These are phyloP conservation scores for Wallacemonas collosoma DNA, from an alignment of 208 protist species.

Conservation along the genomic window DNA sequence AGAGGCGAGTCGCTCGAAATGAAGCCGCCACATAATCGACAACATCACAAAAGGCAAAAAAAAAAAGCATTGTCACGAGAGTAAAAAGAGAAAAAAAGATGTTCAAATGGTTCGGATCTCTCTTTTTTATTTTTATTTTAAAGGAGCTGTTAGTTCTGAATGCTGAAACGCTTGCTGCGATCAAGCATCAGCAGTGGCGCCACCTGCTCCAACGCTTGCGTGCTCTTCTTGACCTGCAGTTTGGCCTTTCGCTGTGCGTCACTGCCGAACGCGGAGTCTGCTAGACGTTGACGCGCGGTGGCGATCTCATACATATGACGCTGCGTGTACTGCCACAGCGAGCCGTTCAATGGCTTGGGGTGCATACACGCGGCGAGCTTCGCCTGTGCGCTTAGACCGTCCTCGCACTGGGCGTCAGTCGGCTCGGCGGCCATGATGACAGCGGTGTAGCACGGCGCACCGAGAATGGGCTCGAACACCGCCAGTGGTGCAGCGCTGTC, in stretches of 20 bases:
- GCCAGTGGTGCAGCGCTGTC: constrained; percentile 7
- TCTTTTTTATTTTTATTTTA: no score
- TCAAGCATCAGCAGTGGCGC: neutral
- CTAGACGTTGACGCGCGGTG: neutral
- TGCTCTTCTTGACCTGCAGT: constrained; percentile 12
- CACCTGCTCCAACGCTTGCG: constrained; percentile 12
- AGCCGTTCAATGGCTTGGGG: constrained; percentile 30
- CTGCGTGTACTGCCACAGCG: constrained; percentile 23
- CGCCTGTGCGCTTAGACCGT: constrained; percentile 20
- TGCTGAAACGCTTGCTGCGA: constrained; percentile 15
- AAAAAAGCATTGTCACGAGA: neutral
- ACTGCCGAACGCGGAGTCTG: constrained; percentile 6
- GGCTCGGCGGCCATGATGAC: constrained; percentile 34
- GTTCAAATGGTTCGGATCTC: no score
- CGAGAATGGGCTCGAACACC: constrained; percentile 22
- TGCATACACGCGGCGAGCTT: constrained; percentile 22
- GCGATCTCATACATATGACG: constrained; percentile 17
- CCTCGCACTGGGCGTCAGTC: constrained; percentile 15
- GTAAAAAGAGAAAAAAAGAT: neutral
- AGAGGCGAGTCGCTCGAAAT: no score
- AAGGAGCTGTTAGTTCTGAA: constrained; percentile 8
- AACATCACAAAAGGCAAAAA: no score
- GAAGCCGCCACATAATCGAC: no score
- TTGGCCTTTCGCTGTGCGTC: constrained; percentile 15
- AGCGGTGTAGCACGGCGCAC: constrained; percentile 26